Evolutionary conservation across 306 rosid species (phyloP), one percentile per base, ranked within the genome.

Genomic region (Hylodesmum podocarpum): DNA sequence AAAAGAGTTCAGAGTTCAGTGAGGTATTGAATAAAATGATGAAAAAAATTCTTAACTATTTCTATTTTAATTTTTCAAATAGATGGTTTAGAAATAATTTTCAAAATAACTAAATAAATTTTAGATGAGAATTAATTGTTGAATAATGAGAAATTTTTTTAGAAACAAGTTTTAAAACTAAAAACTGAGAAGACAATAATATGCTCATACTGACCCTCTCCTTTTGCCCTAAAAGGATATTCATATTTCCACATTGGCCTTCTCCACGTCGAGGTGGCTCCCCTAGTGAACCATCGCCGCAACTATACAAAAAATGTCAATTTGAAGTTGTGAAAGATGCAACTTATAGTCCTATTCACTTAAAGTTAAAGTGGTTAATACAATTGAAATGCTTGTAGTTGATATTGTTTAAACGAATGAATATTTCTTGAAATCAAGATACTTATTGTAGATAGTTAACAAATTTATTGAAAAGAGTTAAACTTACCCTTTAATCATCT

Each of bases 181-280:
- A 15, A 43, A 46, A n/a, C 1, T 4, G 5, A 46, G 5, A 46
- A 46, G 0, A 46, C 8, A 44, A n/a, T 15, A 18, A 18, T 16
- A 49, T 16, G 24, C 7, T 2, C 3, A 16, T 59, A 16, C 96
- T 72, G 50, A 94, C 98, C 89, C 93, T 91, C 53, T 91, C 89
- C 49, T 91, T 89, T 69, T 90, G 86, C 82, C 94, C 77, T 37
- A 88, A 81, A 79, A 89, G 96, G 41, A 91, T 84, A 80, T 86
- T 84, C 96, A 91, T 94, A 84, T 94, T 94, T 86, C 89, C 94
- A 81, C 98, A 94, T 69, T 91, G 96, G 75, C 89, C 77, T 61
- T 89, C 97, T 71, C 86, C 92, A 40, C 77, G 90, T 51, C 76
- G 85, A 19, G 91, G 92, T 46, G 98, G 94, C 89, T 91, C 91